Evolutionary conservation across 768 basidiomycete genomes (phyloP), one percentile per base, ranked within the genome.

Genomic region (Coprinellus micaceus): DNA sequence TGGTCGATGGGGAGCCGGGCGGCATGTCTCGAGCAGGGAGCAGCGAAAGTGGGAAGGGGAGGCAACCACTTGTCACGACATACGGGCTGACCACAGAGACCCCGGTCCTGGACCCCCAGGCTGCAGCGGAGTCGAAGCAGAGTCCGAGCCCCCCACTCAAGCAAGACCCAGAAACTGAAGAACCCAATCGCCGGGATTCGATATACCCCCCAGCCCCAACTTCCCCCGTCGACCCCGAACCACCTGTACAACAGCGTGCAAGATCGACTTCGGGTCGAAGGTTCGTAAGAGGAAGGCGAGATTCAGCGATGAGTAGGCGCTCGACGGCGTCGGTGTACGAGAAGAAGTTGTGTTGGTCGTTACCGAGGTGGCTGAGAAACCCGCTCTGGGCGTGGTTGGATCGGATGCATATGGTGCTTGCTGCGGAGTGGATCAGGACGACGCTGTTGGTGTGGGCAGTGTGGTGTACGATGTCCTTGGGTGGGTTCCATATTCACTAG

Each of bases 381-480:
- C 86, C 89, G 1, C 48, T 88, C n/a, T 71, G 74, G 56, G 87
- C 82, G 17, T 94, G 88, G 86, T 69, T 82, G 60, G 81, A 82
- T 58, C 79, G 89, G 12, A 73, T 94, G 21, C 71, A 72, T 61
- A 80, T 86, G 77, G 85, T 95, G 21, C 73, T 95, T 17, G 71
- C 79, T 24, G 86, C 88, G 0, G 83, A 90, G 65, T 93, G 92
- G 91, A 64, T 82, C 45, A 74, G 76, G 60, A 91, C 86, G 52
- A 93, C 92, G 21, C 12, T 92, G 56, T 72, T 94, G 33, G 83
- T 94, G 21, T 96, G 93, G 91, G 74, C 69, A 0, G 71, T 77
- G 9, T 96, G 94, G 94, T 82, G 78, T 54, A 70, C 79, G 1
- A 88, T 92, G 82, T 80, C 88, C 0, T 76, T 93, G 17, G 93